phyloP scores from a whole-genome alignment of 2,329 filamentous ascomycete species.

The Calonectria pteridis region DNA sequence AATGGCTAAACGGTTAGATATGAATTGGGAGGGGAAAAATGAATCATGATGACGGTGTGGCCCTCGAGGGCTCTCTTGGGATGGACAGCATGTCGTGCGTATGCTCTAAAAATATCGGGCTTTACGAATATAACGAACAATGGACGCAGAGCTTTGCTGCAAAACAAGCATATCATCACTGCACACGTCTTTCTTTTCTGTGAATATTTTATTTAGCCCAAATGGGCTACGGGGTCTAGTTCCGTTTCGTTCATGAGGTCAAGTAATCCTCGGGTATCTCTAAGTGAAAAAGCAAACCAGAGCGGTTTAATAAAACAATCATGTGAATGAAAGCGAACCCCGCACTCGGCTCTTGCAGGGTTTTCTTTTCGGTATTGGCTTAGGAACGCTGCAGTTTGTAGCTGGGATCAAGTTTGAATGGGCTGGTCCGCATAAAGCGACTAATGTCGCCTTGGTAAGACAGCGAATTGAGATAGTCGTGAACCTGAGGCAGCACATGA shows the following conservation, averaged over 20 bases:
- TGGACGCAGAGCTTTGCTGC: conserved; percentile 32
- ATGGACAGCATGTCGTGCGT: conserved; percentile 35
- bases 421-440: conserved; percentile 65
- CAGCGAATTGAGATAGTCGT: conserved; percentile 71
- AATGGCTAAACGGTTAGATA: conserved; percentile 50
- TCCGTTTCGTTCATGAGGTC: background rate
- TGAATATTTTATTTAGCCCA: background rate
- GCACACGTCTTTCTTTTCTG: background rate
- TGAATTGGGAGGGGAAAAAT: conserved; percentile 43
- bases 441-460: conserved; percentile 71
- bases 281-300: background rate
- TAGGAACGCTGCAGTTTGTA: conserved; percentile 36
- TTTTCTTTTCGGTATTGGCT: background rate
- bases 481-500: conserved; percentile 67
- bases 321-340: background rate
- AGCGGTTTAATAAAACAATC: background rate
- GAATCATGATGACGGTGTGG: conserved; percentile 46
- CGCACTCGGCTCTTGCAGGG: background rate
- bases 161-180: conserved; percentile 6
- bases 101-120: conserved; percentile 33
- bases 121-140: conserved; percentile 35
- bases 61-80: conserved; percentile 39
- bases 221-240: background rate
- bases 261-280: conserved; percentile 8
- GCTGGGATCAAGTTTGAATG: conserved; percentile 58